phyloP scores from a whole-genome alignment of 768 basidiomycete species.

The Auricularia auricula-judae region DNA sequence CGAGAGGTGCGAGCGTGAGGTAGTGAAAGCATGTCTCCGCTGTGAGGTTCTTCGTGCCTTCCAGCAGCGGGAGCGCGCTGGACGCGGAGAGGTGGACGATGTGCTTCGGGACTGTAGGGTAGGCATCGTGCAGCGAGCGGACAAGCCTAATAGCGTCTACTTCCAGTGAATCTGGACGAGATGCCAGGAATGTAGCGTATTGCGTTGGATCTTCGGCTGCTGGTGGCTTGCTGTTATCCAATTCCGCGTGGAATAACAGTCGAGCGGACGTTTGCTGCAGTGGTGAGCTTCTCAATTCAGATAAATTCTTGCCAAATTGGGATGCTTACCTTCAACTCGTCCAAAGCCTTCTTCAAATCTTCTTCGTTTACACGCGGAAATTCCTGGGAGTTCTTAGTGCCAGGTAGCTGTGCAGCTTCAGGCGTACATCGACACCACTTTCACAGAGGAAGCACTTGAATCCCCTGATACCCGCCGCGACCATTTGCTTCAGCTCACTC shows the following conservation, averaged over 20 bases:
- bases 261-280: constrained; percentile 53
- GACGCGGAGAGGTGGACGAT: constrained; percentile 93
- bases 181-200: constrained; percentile 77
- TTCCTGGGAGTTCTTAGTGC: constrained; percentile 43
- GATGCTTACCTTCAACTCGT: constrained; percentile 50
- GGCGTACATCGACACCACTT: constrained; percentile 80
- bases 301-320: not conserved
- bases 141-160: constrained; percentile 72
- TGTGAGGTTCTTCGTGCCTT: constrained; percentile 67
- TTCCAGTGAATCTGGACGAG: constrained; percentile 76
- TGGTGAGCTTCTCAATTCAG: too few relatives aligned
- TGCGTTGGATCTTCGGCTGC: constrained; percentile 31
- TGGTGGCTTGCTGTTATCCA: constrained; percentile 33
- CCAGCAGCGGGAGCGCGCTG: constrained; percentile 65
- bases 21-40: constrained; percentile 99
- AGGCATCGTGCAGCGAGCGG: constrained; percentile 45
- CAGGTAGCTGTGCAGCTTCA: not conserved
- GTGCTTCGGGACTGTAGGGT: constrained; percentile 70
- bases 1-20: constrained; percentile 60
- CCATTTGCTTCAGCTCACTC: constrained; percentile 64
- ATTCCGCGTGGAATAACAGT: constrained; percentile 89
- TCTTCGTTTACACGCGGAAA: constrained; percentile 75
- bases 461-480: constrained; percentile 76
- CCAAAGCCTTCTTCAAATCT: constrained; percentile 63
- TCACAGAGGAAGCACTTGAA: constrained; percentile 97